phyloP scores from a whole-genome alignment of 495 filamentous ascomycete genomes.

The Penicillium malachiteum region DNA sequence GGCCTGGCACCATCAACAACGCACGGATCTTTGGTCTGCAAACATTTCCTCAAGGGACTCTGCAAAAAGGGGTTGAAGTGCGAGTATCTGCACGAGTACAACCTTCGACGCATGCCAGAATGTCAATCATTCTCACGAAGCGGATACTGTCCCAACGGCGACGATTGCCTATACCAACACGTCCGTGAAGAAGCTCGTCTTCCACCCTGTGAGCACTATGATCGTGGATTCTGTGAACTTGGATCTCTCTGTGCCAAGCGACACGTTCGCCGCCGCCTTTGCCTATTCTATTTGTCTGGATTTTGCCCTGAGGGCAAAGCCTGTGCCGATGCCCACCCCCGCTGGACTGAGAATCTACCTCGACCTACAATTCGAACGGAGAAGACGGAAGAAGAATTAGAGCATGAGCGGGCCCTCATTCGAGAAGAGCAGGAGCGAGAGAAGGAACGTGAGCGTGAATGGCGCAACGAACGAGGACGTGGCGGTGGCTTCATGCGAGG shows the following conservation, averaged over 20 bases:
- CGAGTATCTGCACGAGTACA: constrained; percentile 98
- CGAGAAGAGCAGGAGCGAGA: constrained; percentile 52
- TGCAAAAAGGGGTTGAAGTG: constrained; percentile 96
- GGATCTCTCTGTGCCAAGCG: constrained; percentile 83
- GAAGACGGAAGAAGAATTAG: constrained; percentile 61
- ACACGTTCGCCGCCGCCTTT: constrained; percentile 73
- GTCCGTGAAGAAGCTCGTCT: constrained; percentile 78
- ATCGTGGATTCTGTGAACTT: constrained; percentile 90
- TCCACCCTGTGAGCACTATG: constrained; percentile 90
- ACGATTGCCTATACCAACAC: constrained; percentile 95
- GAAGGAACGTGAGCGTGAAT: constrained; percentile 52
- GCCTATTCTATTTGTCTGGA: constrained; percentile 84
- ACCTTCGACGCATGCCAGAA: constrained; percentile 95
- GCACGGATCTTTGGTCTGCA: constrained; percentile 79
- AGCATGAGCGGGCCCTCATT: constrained; percentile 54
- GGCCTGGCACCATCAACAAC: constrained; percentile 48
- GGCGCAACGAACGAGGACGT: constrained; percentile 48
- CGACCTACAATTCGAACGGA: constrained; percentile 65
- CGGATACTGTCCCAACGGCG: constrained; percentile 91
- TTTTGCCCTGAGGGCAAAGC: constrained; percentile 86
- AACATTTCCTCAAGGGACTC: constrained; percentile 95
- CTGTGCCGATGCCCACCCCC: constrained; percentile 80
- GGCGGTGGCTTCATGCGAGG: constrained; percentile 52
- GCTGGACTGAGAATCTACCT: constrained; percentile 70
- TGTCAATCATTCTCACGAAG: constrained; percentile 89